Evolutionary conservation across 306 rosid genomes (phyloP), one percentile per base, ranked within the genome.

Genomic region (Fragaria nilgerrensis): DNA sequence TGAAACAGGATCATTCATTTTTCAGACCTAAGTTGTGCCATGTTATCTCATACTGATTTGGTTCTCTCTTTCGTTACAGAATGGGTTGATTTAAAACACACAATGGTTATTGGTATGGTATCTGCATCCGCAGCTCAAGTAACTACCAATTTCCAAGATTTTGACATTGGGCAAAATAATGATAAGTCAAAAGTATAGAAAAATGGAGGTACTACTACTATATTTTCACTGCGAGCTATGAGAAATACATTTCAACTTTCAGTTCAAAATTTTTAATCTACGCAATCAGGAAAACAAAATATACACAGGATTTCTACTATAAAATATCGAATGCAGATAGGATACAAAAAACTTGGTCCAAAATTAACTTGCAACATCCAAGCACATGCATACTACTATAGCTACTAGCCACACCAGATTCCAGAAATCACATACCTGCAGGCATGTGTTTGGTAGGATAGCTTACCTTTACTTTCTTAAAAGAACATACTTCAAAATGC

Each of bases 371-470:
- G 41, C 69, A 59, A 41, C 17, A 56, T 56, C 77, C 67, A 14
- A 12, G 39, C 53, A 73, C 14, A 41, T 74, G 2, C 49, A 41
- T 74, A 4, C 49, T 37, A 73, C 41, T 7, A 62, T 15, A 63
- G 12, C 69, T 29, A 34, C 45, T 36, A 43, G 44, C 44, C 70
- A 27, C 52, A 75, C 70, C 58, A 75, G 70, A 34, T 44, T 59
- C 70, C 75, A 76, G 72, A 43, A 52, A 66, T 77, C 71, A 15
- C 75, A 73, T 68, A n/a, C 41, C 27, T 53, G 32, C 16, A 61
- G 63, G 12, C 68, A 56, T 27, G 82, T 49, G 44, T 53, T 52
- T 69, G 49, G 73, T 52, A 73, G 73, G 73, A 76, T 39, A 48
- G 39, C 67, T 34, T 11, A 66, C 74, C 64, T 48, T 78, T 36